phyloP scores from a whole-genome alignment of 208 protist genomes.

The Leishmania major region DNA sequence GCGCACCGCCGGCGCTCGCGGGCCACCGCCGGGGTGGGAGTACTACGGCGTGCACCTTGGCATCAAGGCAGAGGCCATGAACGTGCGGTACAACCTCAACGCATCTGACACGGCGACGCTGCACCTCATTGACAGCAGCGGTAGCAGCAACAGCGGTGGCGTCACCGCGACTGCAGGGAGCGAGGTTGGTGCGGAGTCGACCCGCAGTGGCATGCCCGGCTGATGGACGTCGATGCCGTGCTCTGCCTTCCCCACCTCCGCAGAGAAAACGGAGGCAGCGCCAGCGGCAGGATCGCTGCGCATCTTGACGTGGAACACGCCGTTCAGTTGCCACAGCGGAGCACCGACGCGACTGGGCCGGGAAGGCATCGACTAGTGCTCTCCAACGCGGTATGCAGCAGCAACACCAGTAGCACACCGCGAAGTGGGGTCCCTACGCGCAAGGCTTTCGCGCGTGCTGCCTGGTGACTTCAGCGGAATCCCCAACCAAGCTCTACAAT shows the following conservation, averaged over 20 bases:
- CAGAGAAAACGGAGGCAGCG: constrained; percentile 1
- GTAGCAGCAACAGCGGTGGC: background rate
- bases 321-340: constrained; percentile 54
- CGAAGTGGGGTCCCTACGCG: background rate
- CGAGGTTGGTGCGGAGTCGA: background rate
- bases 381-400: constrained; percentile 46
- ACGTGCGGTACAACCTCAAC: constrained; percentile 57
- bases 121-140: constrained; percentile 2
- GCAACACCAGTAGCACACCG: background rate
- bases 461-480: constrained; percentile 71
- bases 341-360: constrained; percentile 55
- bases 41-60: constrained; percentile 77
- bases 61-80: constrained; percentile 53
- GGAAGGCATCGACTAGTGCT: constrained; percentile 67
- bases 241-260: constrained; percentile 10
- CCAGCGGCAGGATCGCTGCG: constrained; percentile 24
- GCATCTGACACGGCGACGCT: constrained; percentile 19
- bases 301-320: constrained; percentile 62
- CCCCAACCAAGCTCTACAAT: constrained; percentile 37
- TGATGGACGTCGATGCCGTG: constrained; percentile 34
- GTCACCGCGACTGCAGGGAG: background rate
- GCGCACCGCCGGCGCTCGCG: constrained; percentile 39
- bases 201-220: background rate
- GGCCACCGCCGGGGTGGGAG: constrained; percentile 60
- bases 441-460: constrained; percentile 28